Percentiles rank a stretch among this genome's conserved stretches.
phyloP scores from a whole-genome alignment of 169 alveolate genomes.

The Plasmodium vivax region DNA sequence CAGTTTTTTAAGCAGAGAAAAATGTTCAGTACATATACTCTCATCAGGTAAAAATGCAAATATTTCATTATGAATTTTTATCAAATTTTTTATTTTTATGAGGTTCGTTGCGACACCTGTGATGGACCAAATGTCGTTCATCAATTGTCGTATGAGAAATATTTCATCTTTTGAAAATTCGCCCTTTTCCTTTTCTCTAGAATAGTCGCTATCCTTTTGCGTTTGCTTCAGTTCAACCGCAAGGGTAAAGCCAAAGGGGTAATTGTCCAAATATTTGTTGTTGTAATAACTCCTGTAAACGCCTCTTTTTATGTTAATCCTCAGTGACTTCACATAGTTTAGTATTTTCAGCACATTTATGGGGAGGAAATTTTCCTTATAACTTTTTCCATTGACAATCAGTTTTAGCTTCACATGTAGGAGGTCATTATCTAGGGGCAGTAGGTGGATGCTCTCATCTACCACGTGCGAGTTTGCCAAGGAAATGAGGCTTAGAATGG shows the following conservation, averaged over 20 bases:
- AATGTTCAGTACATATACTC: slow-evolving; percentile 63
- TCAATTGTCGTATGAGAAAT: slow-evolving; percentile 38
- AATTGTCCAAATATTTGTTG: slow-evolving; percentile 67
- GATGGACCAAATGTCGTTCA: slow-evolving; percentile 70
- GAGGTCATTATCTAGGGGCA: slow-evolving; percentile 52
- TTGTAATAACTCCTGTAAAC: slow-evolving; percentile 62
- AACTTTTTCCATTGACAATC: slow-evolving; percentile 60
- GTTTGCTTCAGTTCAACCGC: slow-evolving; percentile 40
- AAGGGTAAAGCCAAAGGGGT: slow-evolving; percentile 72
- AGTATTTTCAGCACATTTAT: slow-evolving; percentile 50
- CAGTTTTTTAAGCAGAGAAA: slow-evolving; percentile 61
- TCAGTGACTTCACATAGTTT: slow-evolving; percentile 65
- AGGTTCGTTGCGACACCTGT: slow-evolving; percentile 72
- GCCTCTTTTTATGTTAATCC: slow-evolving; percentile 71
- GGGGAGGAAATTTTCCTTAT: slow-evolving; percentile 64
- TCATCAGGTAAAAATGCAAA: slow-evolving; percentile 75
- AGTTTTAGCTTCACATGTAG: slow-evolving; percentile 64
- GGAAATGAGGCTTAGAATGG: slow-evolving; percentile 22
- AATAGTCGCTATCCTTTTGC: slow-evolving; percentile 4
- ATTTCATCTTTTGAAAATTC: slow-evolving; percentile 71
- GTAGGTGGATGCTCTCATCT: slow-evolving; percentile 60
- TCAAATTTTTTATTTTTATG: slow-evolving; percentile 52
- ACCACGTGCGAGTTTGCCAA: slow-evolving; percentile 47
- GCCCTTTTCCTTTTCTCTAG: slow-evolving; percentile 13
- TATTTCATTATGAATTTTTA: slow-evolving; percentile 59